phyloP scores from a whole-genome alignment of 192 early-diverging fungal genomes.

The Backusella liffmaniae region DNA sequence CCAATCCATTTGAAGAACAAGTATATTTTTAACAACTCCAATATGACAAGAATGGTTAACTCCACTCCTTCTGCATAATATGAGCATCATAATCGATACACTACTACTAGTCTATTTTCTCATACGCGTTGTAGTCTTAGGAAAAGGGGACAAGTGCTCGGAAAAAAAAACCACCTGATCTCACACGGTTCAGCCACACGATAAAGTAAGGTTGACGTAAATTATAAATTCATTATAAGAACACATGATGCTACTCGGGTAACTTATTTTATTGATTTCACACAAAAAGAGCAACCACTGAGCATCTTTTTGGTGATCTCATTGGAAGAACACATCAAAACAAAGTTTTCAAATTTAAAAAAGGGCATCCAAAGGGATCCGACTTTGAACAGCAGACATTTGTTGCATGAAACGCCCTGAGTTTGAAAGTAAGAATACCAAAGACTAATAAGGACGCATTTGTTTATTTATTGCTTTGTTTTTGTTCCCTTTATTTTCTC shows the following conservation, averaged over 20 bases:
- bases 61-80: too few species aligned
- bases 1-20: too few species aligned
- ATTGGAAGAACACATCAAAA: not conserved
- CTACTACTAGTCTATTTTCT: not conserved
- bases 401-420: not conserved
- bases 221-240: not conserved
- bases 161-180: not conserved
- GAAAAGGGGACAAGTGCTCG: not conserved
- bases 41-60: too few species aligned
- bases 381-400: not conserved
- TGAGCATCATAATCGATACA: not conserved
- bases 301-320: not conserved
- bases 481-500: not conserved
- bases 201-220: not conserved
- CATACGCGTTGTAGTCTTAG: not conserved
- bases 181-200: not conserved
- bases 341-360: not conserved
- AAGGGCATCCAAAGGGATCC: not conserved
- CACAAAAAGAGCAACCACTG: not conserved
- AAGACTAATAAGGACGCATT: not conserved
- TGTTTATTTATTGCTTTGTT: not conserved
- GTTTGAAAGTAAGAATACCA: not conserved
- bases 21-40: too few species aligned
- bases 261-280: not conserved
- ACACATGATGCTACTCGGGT: not conserved